These are phyloP conservation scores for Hydnum rufescens DNA, from an alignment of 768 basidiomycete species.

Conservation along the genomic window DNA sequence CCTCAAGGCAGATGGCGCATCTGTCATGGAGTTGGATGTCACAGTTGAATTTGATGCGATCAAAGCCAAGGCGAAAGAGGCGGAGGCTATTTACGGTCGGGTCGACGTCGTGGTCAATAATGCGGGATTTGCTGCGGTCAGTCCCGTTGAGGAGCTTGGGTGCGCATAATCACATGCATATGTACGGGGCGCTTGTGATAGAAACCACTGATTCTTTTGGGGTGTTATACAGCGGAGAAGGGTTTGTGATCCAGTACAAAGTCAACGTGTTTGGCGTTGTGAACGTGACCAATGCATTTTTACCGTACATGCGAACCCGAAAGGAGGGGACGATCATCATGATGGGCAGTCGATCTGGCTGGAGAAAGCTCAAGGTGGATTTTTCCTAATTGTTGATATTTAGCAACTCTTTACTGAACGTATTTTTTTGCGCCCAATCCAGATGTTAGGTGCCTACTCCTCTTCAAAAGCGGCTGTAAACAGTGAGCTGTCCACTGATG, in stretches of 20 bases:
- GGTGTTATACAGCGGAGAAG: conserved; percentile 13
- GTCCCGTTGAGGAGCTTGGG: conserved; percentile 18
- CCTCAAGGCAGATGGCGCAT: conserved; percentile 23
- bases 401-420: too few species aligned
- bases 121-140: conserved; percentile 21
- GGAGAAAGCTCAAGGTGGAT: neutral
- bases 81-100: conserved; percentile 21
- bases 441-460: neutral
- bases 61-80: conserved; percentile 20
- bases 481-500: neutral
- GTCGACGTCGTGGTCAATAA: conserved; percentile 31
- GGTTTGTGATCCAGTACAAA: conserved; percentile 4
- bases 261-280: conserved; percentile 25
- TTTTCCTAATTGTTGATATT: neutral
- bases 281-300: conserved; percentile 26
- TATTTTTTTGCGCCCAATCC: too few species aligned
- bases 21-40: conserved; percentile 21
- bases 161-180: conserved; percentile 3
- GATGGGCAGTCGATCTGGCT: neutral
- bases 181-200: neutral
- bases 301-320: conserved; percentile 28
- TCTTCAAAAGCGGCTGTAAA: neutral
- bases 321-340: conserved; percentile 22
- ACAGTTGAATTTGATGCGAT: conserved; percentile 19
- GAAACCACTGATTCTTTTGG: neutral